These are phyloP conservation scores for Dichomitus squalens DNA, from an alignment of 1,284 basidiomycete genomes.

Conservation along the genomic window DNA sequence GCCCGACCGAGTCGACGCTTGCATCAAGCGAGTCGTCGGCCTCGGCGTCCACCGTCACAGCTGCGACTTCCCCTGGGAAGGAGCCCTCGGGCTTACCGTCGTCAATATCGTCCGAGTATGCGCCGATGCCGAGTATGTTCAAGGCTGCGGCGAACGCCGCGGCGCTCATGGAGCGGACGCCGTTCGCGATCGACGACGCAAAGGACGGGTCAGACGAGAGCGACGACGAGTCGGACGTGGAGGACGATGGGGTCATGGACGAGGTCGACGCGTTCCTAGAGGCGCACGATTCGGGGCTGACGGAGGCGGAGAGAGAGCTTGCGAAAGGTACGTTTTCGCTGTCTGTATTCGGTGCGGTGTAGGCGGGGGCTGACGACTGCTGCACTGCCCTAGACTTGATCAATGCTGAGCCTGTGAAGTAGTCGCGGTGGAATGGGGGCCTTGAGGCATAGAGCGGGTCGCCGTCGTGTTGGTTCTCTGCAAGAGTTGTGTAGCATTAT, in stretches of 20 bases:
- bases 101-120: conserved; percentile 36
- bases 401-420: conserved; percentile 64
- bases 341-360: background rate
- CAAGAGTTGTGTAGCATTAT: conserved; percentile 16
- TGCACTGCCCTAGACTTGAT: conserved; percentile 54
- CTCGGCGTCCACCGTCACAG: background rate
- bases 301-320: conserved; percentile 83
- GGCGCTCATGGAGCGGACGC: conserved; percentile 80
- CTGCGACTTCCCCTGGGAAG: conserved; percentile 17
- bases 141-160: conserved; percentile 77
- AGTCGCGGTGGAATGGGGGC: conserved; percentile 1
- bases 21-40: conserved; percentile 11
- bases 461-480: background rate
- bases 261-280: conserved; percentile 94
- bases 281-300: conserved; percentile 84
- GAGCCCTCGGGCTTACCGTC: conserved; percentile 6
- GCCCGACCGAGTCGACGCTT: background rate
- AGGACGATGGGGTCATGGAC: conserved; percentile 82
- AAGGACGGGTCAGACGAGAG: conserved; percentile 76
- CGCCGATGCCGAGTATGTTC: conserved; percentile 63
- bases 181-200: conserved; percentile 93
- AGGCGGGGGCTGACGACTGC: background rate
- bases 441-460: background rate
- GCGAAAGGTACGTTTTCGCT: conserved; percentile 60
- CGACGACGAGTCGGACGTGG: conserved; percentile 58